Percentiles rank a stretch among this genome's conserved stretches.
phyloP scores from a whole-genome alignment of 1,139 yeast genomes.

The Debaryomyces udenii region DNA sequence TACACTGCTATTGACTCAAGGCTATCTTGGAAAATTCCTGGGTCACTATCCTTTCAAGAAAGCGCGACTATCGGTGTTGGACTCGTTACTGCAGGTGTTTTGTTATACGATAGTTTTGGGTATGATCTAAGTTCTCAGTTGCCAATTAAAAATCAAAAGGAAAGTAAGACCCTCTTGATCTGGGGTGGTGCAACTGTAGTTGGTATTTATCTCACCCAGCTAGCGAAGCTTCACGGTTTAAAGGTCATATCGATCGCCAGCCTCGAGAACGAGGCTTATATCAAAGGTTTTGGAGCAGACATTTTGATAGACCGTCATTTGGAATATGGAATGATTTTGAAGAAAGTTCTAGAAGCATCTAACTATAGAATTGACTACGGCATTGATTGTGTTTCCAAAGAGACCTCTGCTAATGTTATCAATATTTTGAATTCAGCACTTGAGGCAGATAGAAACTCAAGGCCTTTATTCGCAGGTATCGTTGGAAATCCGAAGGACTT shows the following conservation, averaged over 20 bases:
- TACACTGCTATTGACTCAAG: conserved; percentile 47
- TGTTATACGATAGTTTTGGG: conserved; percentile 36
- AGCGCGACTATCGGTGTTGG: conserved; percentile 54
- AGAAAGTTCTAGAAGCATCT: not conserved
- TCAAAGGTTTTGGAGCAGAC: conserved; percentile 42
- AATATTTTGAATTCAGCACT: conserved; percentile 24
- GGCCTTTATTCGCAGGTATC: conserved; percentile 36
- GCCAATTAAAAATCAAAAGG: conserved; percentile 7
- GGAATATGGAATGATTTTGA: conserved; percentile 25
- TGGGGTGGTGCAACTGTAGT: conserved; percentile 57
- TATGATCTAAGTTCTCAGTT: conserved; percentile 13
- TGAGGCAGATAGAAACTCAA: conserved; percentile 13
- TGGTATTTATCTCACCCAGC: conserved; percentile 44
- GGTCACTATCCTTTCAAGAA: conserved; percentile 31
- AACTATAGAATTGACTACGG: conserved; percentile 33
- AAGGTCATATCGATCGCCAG: conserved; percentile 47
- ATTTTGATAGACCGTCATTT: conserved; percentile 39
- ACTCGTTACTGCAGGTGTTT: conserved; percentile 45
- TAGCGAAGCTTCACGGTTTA: conserved; percentile 42
- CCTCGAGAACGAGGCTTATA: conserved; percentile 30
- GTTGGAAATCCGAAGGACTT: conserved; percentile 37
- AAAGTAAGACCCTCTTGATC: conserved; percentile 31
- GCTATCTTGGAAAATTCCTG: conserved; percentile 45
- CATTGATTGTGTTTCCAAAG: conserved; percentile 48
- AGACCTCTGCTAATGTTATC: conserved; percentile 36